A percentile compares a stretch with the other conserved stretches of the same genome.
Conservation (phyloP, 2,329 filamentous ascomycete genomes). For the Fusarium oligoseptatum region DNA sequence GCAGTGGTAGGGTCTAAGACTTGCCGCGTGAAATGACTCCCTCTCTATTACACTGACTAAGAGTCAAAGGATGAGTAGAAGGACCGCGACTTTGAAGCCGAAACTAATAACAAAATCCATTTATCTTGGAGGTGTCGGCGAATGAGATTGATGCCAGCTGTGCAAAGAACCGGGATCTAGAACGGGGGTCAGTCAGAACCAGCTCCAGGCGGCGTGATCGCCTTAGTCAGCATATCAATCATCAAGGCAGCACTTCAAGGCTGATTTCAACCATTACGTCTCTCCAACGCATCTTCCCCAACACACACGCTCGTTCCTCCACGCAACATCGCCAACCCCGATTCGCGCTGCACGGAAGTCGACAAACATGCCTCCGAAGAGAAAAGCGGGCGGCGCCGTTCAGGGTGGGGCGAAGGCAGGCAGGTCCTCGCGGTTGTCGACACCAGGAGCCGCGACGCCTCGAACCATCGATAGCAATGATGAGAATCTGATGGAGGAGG, state of each 20-base stretch:
- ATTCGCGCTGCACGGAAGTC: conserved; percentile 28
- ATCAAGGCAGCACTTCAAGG: conserved; percentile 24
- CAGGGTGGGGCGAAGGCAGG: conserved; percentile 67
- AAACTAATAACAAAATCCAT: too few relatives aligned
- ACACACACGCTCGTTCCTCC: conserved; percentile 1
- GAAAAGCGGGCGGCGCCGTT: conserved; percentile 70
- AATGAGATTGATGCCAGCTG: too few relatives aligned
- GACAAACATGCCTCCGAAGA: conserved; percentile 74
- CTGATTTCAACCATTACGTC: conserved; percentile 11
- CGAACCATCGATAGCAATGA: conserved; percentile 69
- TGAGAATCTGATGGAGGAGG: conserved; percentile 57
- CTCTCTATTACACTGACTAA: too few relatives aligned
- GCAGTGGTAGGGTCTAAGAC: too few relatives aligned
- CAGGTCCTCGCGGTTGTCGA: conserved; percentile 69
- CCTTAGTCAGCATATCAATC: conserved; percentile 33
- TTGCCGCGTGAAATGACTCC: too few relatives aligned
- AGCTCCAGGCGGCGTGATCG: conserved; percentile 3
- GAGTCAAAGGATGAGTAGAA: too few relatives aligned
- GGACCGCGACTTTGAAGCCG: too few relatives aligned
- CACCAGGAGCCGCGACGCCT: conserved; percentile 71
- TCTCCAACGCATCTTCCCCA: not conserved
- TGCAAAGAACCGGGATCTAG: too few relatives aligned
- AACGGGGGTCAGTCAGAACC: too few relatives aligned
- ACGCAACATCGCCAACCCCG: conserved; percentile 16
- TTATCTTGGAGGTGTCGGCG: too few relatives aligned